These are phyloP conservation scores for Angomonas ambiguus DNA, from an alignment of 208 protist genomes.

Conservation along the genomic window DNA sequence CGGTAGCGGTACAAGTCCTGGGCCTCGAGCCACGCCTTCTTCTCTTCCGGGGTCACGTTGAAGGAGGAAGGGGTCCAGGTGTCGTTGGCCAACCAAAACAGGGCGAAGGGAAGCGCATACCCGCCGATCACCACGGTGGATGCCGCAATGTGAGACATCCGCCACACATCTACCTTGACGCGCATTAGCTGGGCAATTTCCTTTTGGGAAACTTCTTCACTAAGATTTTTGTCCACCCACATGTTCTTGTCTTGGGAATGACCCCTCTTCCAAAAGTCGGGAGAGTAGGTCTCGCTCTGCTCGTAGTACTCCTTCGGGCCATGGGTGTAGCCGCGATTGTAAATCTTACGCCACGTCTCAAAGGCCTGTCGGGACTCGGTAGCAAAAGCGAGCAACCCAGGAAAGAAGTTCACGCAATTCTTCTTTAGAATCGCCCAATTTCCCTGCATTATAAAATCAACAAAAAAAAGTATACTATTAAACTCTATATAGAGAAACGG, in stretches of 20 bases:
- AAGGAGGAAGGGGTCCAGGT: constrained; percentile 80
- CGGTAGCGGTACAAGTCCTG: constrained; percentile 91
- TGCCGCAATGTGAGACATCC: constrained; percentile 59
- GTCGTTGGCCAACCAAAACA: constrained; percentile 88
- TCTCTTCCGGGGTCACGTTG: constrained; percentile 53
- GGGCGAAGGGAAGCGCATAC: constrained; percentile 63
- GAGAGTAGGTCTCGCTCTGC: constrained; percentile 71
- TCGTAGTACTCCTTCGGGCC: constrained; percentile 75
- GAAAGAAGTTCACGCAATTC: constrained; percentile 73
- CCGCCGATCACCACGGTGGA: constrained; percentile 60
- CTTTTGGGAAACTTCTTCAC: constrained; percentile 75
- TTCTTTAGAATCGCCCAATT: constrained; percentile 72
- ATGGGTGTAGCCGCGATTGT: constrained; percentile 68
- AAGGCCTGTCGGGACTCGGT: constrained; percentile 50
- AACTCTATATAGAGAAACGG: constrained; percentile 14
- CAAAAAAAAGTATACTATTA: constrained; percentile 8
- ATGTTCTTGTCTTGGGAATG: constrained; percentile 88
- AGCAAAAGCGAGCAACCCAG: constrained; percentile 54
- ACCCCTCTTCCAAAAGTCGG: constrained; percentile 85
- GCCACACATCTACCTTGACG: constrained; percentile 85
- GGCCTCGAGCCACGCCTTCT: constrained; percentile 72
- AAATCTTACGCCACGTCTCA: constrained; percentile 76
- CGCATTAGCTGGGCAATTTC: constrained; percentile 79
- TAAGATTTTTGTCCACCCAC: constrained; percentile 89
- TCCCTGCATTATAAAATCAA: constrained; percentile 63